Conservation (phyloP, 2,329 filamentous ascomycete genomes). For the Fusarium sacchari region DNA sequence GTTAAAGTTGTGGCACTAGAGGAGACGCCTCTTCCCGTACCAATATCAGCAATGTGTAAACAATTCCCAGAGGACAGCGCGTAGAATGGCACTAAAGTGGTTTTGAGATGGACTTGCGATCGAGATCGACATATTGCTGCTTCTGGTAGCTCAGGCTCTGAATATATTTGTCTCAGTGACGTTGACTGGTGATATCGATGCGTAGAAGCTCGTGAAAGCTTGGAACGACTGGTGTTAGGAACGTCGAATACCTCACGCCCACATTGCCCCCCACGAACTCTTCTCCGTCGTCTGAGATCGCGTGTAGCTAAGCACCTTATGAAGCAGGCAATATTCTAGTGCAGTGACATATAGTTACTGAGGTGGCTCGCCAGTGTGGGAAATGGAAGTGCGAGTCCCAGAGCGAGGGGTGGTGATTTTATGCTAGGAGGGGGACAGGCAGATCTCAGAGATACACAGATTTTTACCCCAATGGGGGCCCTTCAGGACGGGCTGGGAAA, state of each 20-base stretch:
- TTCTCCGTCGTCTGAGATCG: no score
- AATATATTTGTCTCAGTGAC: not conserved
- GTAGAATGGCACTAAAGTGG: not conserved
- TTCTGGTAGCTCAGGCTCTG: not conserved
- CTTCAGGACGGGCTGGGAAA: not conserved
- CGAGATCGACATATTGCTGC: not conserved
- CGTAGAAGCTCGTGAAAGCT: not conserved
- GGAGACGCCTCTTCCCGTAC: accelerated
- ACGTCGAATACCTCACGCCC: not conserved
- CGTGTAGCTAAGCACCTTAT: not conserved
- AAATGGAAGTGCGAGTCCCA: not conserved
- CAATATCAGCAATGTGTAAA: accelerated
- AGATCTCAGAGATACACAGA: not conserved
- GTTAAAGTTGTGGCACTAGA: accelerated
- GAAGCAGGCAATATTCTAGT: not conserved
- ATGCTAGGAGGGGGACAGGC: not conserved
- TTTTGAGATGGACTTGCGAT: not conserved
- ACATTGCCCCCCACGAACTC: no score
- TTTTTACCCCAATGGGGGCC: not conserved
- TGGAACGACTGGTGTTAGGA: accelerated
- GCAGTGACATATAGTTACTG: accelerated
- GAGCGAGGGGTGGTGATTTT: not conserved
- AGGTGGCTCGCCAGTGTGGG: not conserved
- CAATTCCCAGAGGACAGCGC: not conserved
- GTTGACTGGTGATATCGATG: not conserved